Conservation (phyloP, 2,329 filamentous ascomycete genomes). For the Elsinoe ampelina region DNA sequence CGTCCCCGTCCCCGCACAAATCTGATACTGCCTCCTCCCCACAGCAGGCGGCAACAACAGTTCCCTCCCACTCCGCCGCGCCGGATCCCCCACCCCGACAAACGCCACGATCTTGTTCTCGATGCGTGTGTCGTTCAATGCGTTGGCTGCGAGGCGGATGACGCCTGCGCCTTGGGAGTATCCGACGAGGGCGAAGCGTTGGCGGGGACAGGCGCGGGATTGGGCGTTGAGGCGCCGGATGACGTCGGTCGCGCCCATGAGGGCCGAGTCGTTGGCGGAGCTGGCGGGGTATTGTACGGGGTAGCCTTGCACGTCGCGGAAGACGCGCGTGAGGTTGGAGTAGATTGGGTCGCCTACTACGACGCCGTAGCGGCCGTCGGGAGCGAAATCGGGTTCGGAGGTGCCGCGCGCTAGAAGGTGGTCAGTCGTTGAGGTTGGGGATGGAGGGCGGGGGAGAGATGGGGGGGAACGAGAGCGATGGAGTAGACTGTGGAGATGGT, state of each 20-base stretch:
- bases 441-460: neutral
- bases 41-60: neutral
- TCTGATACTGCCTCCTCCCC: neutral
- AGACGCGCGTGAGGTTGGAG: constrained; percentile 1
- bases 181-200: constrained; percentile 12
- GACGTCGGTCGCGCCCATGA: constrained; percentile 5
- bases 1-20: neutral
- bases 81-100: constrained; percentile 5
- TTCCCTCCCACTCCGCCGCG: neutral
- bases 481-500: too few relatives aligned
- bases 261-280: constrained; percentile 5
- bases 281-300: constrained; percentile 11
- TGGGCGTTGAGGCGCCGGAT: constrained; percentile 1
- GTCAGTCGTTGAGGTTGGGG: neutral
- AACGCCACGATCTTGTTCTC: constrained; percentile 10
- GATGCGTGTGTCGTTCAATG: constrained; percentile 1
- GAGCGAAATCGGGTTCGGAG: neutral
- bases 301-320: constrained; percentile 9
- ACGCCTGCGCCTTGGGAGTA: constrained; percentile 14
- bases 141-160: neutral
- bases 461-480: too few relatives aligned
- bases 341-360: neutral
- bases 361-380: neutral
- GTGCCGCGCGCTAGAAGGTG: neutral
- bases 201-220: neutral